Conservation (phyloP, 2,329 filamentous ascomycete species). For the Grosmannia clavigera region DNA sequence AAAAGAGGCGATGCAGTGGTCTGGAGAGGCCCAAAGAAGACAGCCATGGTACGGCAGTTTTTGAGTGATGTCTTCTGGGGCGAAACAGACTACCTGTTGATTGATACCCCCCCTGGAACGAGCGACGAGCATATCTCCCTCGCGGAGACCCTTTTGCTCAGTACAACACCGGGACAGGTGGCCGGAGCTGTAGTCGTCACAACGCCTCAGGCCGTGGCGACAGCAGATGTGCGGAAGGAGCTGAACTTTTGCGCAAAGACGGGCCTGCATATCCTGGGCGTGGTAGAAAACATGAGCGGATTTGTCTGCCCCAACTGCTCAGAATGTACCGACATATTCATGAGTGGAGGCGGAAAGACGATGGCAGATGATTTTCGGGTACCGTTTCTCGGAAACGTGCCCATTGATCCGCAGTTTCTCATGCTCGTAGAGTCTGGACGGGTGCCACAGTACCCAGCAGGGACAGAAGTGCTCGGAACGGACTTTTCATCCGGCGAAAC, state of each 20-base stretch:
- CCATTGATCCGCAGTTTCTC: conserved; percentile 88
- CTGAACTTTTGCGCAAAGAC: conserved; percentile 88
- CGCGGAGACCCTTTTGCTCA: conserved; percentile 66
- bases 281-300: conserved; percentile 94
- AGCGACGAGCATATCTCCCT: conserved; percentile 96
- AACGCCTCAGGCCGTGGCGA: conserved; percentile 87
- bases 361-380: conserved; percentile 84
- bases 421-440: conserved; percentile 66
- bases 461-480: conserved; percentile 48
- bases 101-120: conserved; percentile 93
- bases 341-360: conserved; percentile 73
- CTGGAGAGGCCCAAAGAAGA: conserved; percentile 97
- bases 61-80: conserved; percentile 83
- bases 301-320: conserved; percentile 71
- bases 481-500: conserved; percentile 29
- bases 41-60: conserved; percentile 96
- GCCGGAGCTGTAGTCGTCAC: conserved; percentile 89
- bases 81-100: conserved; percentile 77
- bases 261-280: conserved; percentile 65
- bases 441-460: conserved; percentile 54
- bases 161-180: conserved; percentile 53
- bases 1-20: conserved; percentile 83
- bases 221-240: conserved; percentile 88
- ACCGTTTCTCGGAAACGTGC: conserved; percentile 72
- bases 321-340: conserved; percentile 90